phyloP scores from a whole-genome alignment of 441 rosid genomes.

The Gossypium trilobum region DNA sequence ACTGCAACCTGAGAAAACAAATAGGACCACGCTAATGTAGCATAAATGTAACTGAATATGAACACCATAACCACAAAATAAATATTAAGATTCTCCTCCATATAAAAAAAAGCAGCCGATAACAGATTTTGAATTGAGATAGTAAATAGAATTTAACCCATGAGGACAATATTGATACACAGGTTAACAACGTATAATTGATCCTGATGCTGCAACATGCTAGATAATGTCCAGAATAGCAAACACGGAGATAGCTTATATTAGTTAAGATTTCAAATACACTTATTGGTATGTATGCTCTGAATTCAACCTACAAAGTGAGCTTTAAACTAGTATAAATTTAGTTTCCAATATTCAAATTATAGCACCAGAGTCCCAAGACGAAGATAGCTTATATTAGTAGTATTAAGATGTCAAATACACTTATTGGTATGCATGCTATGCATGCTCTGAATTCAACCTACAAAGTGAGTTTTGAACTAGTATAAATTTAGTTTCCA shows the following conservation, averaged over 20 bases:
- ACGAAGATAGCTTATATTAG: background rate
- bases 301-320: background rate
- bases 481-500: background rate
- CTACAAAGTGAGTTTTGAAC: background rate
- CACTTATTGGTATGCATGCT: background rate
- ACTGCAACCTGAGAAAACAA: conserved; percentile 49
- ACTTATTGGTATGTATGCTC: background rate
- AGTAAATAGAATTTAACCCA: background rate
- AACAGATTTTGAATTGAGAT: background rate
- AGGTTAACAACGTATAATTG: background rate
- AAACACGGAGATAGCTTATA: background rate
- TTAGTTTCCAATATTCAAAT: background rate
- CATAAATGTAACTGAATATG: background rate
- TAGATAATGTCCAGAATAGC: background rate
- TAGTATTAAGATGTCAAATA: background rate
- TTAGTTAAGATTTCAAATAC: background rate
- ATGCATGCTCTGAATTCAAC: background rate
- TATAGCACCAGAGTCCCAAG: background rate
- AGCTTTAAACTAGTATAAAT: background rate
- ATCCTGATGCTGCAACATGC: conserved; percentile 2
- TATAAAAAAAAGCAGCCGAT: background rate
- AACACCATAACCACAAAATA: background rate
- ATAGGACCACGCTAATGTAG: background rate
- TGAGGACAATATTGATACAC: background rate
- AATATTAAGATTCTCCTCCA: background rate